Evolutionary conservation across 2,329 filamentous ascomycete genomes (phyloP).

Genomic region (Colletotrichum lindemuthianum): DNA sequence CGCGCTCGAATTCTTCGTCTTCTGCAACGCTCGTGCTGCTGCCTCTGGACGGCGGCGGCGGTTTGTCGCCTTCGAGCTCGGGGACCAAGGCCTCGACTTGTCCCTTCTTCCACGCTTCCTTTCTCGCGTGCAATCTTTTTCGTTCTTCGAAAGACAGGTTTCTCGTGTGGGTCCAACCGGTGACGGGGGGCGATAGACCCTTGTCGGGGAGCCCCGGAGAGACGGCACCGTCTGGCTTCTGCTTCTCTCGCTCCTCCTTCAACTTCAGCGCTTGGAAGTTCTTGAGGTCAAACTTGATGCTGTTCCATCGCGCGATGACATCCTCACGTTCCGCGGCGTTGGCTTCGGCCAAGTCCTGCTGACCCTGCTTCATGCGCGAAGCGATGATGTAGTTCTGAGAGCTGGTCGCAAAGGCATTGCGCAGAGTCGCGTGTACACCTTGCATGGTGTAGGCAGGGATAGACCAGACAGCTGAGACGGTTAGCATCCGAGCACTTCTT

Average conservation of each 20-base stretch:
- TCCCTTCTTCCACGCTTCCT: conserved; percentile 53
- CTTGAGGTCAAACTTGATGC: conserved; percentile 67
- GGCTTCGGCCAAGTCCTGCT: conserved; percentile 68
- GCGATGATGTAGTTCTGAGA: conserved; percentile 84
- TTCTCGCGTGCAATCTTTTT: conserved; percentile 60
- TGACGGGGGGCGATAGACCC: conserved; percentile 44
- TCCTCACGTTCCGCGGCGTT: conserved; percentile 69
- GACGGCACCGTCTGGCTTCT: conserved; percentile 36
- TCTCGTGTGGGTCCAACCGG: conserved; percentile 61
- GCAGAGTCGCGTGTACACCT: conserved; percentile 81
- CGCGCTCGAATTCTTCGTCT: conserved; percentile 74
- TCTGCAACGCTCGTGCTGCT: conserved; percentile 41
- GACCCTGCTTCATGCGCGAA: conserved; percentile 79
- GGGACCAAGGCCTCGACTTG: conserved; percentile 40
- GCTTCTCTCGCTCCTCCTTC: conserved; percentile 53
- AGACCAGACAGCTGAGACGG: conserved; percentile 66
- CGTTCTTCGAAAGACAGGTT: conserved; percentile 61
- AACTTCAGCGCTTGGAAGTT: conserved; percentile 65
- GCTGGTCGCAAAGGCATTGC: conserved; percentile 75
- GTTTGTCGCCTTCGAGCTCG: conserved; percentile 29
- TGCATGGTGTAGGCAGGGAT: conserved; percentile 86
- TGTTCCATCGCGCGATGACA: conserved; percentile 74
- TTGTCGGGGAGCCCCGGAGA: conserved; percentile 34
- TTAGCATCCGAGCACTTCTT: background rate
- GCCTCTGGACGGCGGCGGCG: conserved; percentile 36